phyloP scores from a whole-genome alignment of 176 grass and related monocot genomes.

The Eleusine indica region DNA sequence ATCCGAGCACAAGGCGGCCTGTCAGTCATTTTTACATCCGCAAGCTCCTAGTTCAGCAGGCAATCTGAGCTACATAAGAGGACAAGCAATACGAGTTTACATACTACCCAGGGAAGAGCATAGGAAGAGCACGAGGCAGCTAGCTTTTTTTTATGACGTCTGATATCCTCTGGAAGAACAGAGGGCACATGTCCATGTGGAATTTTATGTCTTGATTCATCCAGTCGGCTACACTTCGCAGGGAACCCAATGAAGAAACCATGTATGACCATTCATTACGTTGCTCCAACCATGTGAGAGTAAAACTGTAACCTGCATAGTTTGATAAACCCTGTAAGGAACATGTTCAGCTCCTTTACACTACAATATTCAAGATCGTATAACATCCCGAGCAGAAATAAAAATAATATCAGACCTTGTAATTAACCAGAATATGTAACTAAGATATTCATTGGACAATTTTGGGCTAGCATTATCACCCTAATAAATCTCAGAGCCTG shows the following conservation, averaged over 20 bases:
- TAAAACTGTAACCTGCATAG: conserved; percentile 79
- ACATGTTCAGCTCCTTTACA: conserved; percentile 14
- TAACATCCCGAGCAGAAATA: not conserved
- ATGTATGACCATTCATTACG: conserved; percentile 54
- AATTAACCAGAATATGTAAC: not conserved
- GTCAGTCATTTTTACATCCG: conserved; percentile 10
- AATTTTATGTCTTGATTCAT: conserved; percentile 81
- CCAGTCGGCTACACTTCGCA: conserved; percentile 54
- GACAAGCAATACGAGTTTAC: no score
- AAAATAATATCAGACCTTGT: not conserved
- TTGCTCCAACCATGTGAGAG: conserved; percentile 56
- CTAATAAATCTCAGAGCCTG: not conserved
- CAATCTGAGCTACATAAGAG: not conserved
- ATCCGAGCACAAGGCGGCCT: not conserved
- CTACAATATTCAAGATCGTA: not conserved
- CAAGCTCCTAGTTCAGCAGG: not conserved
- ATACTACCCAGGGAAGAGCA: no score
- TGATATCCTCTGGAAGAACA: conserved; percentile 61
- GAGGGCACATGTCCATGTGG: conserved; percentile 54
- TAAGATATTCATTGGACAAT: not conserved
- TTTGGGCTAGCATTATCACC: not conserved
- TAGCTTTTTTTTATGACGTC: conserved; percentile 21
- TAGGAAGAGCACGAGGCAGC: not conserved
- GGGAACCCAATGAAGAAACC: conserved; percentile 61
- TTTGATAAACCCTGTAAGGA: conserved; percentile 34